phyloP scores from a whole-genome alignment of 2,329 filamentous ascomycete species.

The Pseudogymnoascus sp. region DNA sequence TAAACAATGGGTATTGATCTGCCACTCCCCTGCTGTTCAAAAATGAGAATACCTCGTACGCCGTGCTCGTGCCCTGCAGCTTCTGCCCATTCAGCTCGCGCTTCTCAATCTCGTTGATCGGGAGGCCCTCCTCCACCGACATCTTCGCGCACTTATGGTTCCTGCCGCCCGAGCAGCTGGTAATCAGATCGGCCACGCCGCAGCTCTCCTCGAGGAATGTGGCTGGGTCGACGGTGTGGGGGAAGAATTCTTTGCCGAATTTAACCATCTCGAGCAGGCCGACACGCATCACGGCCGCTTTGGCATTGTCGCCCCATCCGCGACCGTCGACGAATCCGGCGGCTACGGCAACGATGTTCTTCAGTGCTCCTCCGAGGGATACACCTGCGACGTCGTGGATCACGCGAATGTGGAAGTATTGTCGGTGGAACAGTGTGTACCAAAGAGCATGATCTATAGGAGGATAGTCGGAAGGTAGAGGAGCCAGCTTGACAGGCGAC shows the following conservation, averaged over 20 bases:
- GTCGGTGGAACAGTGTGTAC: conserved; percentile 82
- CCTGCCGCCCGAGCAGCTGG: conserved; percentile 80
- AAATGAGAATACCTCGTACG: conserved; percentile 84
- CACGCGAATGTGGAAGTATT: conserved; percentile 95
- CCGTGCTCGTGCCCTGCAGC: conserved; percentile 87
- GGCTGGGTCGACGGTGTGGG: conserved; percentile 64
- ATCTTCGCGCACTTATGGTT: conserved; percentile 93
- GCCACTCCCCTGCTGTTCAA: conserved; percentile 70
- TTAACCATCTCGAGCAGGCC: conserved; percentile 94
- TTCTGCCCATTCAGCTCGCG: conserved; percentile 93
- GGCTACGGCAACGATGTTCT: conserved; percentile 92
- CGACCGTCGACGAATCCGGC: conserved; percentile 92
- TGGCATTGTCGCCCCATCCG: conserved; percentile 97
- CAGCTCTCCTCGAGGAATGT: conserved; percentile 98
- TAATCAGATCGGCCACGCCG: conserved; percentile 92
- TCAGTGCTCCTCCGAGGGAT: conserved; percentile 86
- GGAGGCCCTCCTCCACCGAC: conserved; percentile 68
- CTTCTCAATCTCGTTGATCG: conserved; percentile 80
- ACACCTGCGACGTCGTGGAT: conserved; percentile 94
- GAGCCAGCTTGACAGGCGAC: conserved; percentile 61
- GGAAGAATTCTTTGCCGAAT: conserved; percentile 91
- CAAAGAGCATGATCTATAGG: conserved; percentile 78
- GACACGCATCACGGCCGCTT: conserved; percentile 96
- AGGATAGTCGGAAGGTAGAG: conserved; percentile 74
- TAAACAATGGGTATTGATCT: conserved; percentile 84